Base-by-base conservation (phyloP, 2,329 filamentous ascomycete species). In the Macrophomina pseudophaseolina region DNA sequence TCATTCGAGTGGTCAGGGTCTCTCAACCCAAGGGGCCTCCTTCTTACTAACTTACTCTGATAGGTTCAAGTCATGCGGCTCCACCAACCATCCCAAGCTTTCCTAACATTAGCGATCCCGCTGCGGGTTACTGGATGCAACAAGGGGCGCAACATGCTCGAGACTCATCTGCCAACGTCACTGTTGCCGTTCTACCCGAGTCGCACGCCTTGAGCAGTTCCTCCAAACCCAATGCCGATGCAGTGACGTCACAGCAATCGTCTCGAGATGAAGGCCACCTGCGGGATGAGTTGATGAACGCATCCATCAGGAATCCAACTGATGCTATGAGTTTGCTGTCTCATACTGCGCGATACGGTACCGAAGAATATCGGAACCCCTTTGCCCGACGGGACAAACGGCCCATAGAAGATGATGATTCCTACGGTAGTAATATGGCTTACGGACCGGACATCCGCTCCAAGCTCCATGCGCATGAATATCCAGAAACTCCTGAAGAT, bases 271-370 rank as follows among this genome's bases (percentile, higher is more conserved):
- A 38, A 38, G 58, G 58, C 16, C 44, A 62, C 18, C 32, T 65
- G 18, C 52, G 53, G 16, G 52, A 65, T 14, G 52, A 65, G 12
- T 32, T 65, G 32, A 65, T 65, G 63, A 58, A 49, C 16, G 30
- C 63, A 7, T 40, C 63, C 0, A 35, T 65, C 32, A 65, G 44
- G 4, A 65, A 65, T 12, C 52, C 52, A 16, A 40, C 51, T 2
- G 63, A 65, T 18, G 63, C 63, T 11, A 58, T 65, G 63, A 32
- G 44, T 3, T 32, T 65, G 8, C 51, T 65, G 3, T 65, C 63
- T 12, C 52, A 54, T 14, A 52, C 63, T 6, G 42, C 52, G 5
- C 33, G 63, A n/a, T 48, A 48, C 5, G 30, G 40, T 28, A 18
- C n/a, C 30, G 28, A 18, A 9, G 23, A 35, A 5, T 23, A 16